Evolutionary conservation across 257 asterid species (phyloP).

Genomic region (Cordia subcordata): DNA sequence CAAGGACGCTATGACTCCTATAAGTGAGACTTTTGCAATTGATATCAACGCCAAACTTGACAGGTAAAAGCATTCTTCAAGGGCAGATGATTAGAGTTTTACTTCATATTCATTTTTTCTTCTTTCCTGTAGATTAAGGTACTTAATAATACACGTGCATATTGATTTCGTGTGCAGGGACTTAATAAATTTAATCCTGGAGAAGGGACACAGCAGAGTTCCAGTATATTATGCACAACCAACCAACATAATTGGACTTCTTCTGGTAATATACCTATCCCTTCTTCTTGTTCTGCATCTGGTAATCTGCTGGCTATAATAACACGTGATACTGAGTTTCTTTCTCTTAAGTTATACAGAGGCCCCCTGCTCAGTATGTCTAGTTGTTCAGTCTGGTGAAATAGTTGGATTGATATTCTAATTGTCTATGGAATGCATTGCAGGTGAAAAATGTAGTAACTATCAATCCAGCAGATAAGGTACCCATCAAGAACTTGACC

Average conservation of each 20-base stretch:
- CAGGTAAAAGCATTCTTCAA: too few relatives aligned
- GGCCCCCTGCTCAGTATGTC: too few relatives aligned
- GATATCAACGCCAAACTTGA: constrained; percentile 59
- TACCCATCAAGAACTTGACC: constrained; percentile 46
- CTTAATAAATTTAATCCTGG: constrained; percentile 55
- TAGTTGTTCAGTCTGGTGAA: not conserved
- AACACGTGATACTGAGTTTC: too few relatives aligned
- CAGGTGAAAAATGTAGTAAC: constrained; percentile 77
- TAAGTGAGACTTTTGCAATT: constrained; percentile 51
- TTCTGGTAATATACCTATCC: constrained; percentile 62
- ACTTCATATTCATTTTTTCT: too few relatives aligned
- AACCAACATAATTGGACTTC: constrained; percentile 58
- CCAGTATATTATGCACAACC: constrained; percentile 71
- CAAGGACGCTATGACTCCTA: constrained; percentile 68
- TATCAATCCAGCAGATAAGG: constrained; percentile 42
- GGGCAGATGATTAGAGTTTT: too few relatives aligned
- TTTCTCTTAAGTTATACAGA: too few relatives aligned
- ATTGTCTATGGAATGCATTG: not conserved
- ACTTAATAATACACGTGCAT: not conserved
- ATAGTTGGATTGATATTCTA: too few relatives aligned
- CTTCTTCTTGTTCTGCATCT: not conserved
- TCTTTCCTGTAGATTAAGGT: too few relatives aligned
- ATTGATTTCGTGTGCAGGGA: constrained; percentile 30
- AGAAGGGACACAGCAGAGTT: constrained; percentile 73
- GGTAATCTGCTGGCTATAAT: not conserved